Base-by-base conservation (phyloP, 1,284 basidiomycete genomes). In the Trichosporon asahii region DNA sequence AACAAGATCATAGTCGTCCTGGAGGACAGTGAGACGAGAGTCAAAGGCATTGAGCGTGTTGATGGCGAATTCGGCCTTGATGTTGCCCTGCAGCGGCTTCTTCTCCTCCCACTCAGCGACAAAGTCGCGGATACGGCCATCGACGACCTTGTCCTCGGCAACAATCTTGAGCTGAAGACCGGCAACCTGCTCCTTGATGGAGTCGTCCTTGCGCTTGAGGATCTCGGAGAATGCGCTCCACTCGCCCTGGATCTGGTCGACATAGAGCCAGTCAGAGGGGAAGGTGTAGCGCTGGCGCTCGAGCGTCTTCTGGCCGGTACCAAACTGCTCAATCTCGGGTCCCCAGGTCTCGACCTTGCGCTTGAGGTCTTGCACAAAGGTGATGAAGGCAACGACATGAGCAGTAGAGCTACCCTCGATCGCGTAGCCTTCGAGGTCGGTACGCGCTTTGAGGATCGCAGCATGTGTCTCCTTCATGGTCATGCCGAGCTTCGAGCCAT, bases 211-310 rank as follows among this genome's bases (percentile, higher is more conserved):
- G 78, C 96, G 88, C 85, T 94, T 95, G 81, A 99, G 86, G 72
- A 99, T 97, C 85, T 99, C 96, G 74, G 95, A 95, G 85, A 97
- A 98, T 23, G 96, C 95, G 78, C 93, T 94, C 95, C 95, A 98
- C 85, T 99, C 97, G 64, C 95, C 94, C 74, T 94, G 89, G 64
- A 99, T 89, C 82, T 98, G 96, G 82, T 99, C 97, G 76, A 94
- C 94, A 82, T 98, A 97, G 0, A 99, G 89, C 97, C 97, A 99
- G 81, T 99, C 96, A 64, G 92, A 89, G 0, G 94, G 91, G 80
- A 99, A 99, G 78, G 95, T 93, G 85, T 94, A 98, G 83, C 97
- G 87, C 83, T 99, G 98, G 67, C 95, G 89, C 83, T 98, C 95
- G 70, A 99, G 88, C 1, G 94, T 96, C 88, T 97, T 96, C 85